phyloP scores from a whole-genome alignment of 192 early-diverging fungal species.

The Chytriomyces hyalinus region DNA sequence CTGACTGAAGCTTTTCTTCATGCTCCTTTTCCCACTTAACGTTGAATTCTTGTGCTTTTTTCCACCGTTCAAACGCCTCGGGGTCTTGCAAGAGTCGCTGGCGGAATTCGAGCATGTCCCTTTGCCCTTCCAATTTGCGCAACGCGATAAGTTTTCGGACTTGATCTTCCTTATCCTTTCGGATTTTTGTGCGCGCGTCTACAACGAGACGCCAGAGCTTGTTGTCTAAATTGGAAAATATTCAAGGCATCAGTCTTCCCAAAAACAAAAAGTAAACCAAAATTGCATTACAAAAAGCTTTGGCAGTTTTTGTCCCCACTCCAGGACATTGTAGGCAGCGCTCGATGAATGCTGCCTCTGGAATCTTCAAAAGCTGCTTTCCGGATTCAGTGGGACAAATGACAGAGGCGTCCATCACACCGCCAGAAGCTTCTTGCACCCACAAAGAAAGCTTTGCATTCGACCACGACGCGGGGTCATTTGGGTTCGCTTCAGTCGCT shows the following conservation, averaged over 20 bases:
- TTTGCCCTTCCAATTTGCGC: background rate
- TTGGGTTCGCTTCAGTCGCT: conserved; percentile 6
- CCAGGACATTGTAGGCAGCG: conserved; percentile 43
- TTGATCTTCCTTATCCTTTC: conserved; percentile 8
- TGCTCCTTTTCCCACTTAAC: background rate
- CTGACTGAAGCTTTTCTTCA: conserved; percentile 1
- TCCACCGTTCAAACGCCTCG: conserved; percentile 14
- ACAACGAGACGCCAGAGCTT: conserved; percentile 29
- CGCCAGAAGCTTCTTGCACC: conserved; percentile 31
- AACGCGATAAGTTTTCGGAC: background rate
- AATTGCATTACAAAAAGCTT: conserved; percentile 49
- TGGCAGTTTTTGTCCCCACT: conserved; percentile 42
- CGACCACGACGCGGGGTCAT: conserved; percentile 52
- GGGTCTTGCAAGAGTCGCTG: conserved; percentile 2
- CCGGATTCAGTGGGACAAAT: conserved; percentile 54
- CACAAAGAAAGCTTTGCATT: conserved; percentile 46
- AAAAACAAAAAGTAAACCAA: conserved; percentile 21
- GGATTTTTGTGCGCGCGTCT: conserved; percentile 14
- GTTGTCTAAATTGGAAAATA: background rate
- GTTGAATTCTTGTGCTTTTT: background rate
- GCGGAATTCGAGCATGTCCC: background rate
- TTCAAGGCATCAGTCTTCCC: no score
- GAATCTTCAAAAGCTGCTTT: conserved; percentile 46
- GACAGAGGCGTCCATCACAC: conserved; percentile 29
- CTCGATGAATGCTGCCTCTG: conserved; percentile 49